Evolutionary conservation across 2,329 filamentous ascomycete genomes (phyloP), one percentile per base, ranked within the genome.

Genomic region (Helicocarpus griseus): DNA sequence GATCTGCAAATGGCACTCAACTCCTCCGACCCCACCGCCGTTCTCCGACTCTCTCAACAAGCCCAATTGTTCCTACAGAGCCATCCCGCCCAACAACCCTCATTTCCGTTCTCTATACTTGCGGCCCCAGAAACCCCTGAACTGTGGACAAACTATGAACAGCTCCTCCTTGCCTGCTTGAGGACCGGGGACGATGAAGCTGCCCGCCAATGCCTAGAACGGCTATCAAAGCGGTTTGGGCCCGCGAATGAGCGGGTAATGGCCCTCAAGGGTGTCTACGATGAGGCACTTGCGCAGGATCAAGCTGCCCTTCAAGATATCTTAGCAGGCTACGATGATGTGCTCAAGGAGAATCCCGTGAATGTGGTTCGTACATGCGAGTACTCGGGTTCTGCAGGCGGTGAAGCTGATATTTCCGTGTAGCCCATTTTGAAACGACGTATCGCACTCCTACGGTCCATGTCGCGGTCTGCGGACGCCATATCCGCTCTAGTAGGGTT

Each of bases 381-480:
- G 21, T 36, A 33, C 7, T 4, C 40, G 5, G 28, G 31, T 19
- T 35, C 21, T 28, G 19, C 29, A 40, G 5, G 24, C 21, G 14
- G 31, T 31, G 39, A 17, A 46, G 35, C n/a, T 38, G 7, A 28
- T 40, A 48, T 49, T 41, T 17, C 5, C 17, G 9, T 49, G 50
- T 55, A 91, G 87, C 86, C 87, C 53, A 83, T 98, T 54, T 77
- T 85, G 40, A 98, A 98, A 73, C 80, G 93, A 56, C 81, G 87
- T 43, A 81, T 91, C 54, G 86, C 89, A 5, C 77, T 97, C 33
- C 73, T 97, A 53, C 82, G 83, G 59, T 86, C 85, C 26, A 77
- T 94, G 67, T 83, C 82, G 28, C 82, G 81, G 61, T 73, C 74
- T 1, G 62, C 78, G 1, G 89, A 96, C 56, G 87, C 93, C 1